Conservation (phyloP, 2,329 filamentous ascomycete species). For the Pleurostoma richardsiae region DNA sequence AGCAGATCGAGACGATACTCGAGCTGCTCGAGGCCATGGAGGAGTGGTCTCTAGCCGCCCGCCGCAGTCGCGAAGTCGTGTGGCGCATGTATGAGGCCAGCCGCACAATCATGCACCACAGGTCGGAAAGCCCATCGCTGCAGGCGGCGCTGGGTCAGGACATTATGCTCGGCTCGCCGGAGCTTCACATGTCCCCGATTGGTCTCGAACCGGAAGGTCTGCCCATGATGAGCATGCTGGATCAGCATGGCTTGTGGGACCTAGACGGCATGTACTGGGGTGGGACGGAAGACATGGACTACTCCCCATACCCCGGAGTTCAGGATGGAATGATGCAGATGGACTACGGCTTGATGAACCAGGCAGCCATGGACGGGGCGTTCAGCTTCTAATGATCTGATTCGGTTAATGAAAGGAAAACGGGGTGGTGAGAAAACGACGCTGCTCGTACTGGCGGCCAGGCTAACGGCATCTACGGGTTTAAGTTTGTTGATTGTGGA, state of each 20-base stretch:
- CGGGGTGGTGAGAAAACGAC: background rate
- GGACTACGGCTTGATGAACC: conserved; percentile 31
- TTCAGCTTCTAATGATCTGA: conserved; percentile 27
- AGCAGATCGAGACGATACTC: conserved; percentile 53
- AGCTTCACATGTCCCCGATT: conserved; percentile 46
- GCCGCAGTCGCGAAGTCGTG: conserved; percentile 58
- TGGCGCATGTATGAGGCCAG: conserved; percentile 58
- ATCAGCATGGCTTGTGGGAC: conserved; percentile 51
- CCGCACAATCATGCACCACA: conserved; percentile 25
- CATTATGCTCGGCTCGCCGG: conserved; percentile 27
- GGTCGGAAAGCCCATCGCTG: conserved; percentile 20
- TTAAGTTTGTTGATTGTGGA: background rate
- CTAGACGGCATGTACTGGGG: conserved; percentile 52
- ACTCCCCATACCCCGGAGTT: conserved; percentile 16
- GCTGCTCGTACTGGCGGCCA: background rate
- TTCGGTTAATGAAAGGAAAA: conserved; percentile 23
- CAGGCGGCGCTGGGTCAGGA: conserved; percentile 27
- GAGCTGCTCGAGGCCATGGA: conserved; percentile 59
- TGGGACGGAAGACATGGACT: conserved; percentile 26
- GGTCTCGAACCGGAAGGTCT: conserved; percentile 43
- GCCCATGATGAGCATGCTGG: conserved; percentile 47
- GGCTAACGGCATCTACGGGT: conserved; percentile 3
- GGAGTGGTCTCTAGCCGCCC: conserved; percentile 59
- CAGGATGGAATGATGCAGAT: conserved; percentile 27
- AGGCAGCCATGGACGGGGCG: conserved; percentile 27